Evolutionary conservation across 495 filamentous ascomycete species (phyloP).

Genomic region (Barbatosphaeria neglecta): DNA sequence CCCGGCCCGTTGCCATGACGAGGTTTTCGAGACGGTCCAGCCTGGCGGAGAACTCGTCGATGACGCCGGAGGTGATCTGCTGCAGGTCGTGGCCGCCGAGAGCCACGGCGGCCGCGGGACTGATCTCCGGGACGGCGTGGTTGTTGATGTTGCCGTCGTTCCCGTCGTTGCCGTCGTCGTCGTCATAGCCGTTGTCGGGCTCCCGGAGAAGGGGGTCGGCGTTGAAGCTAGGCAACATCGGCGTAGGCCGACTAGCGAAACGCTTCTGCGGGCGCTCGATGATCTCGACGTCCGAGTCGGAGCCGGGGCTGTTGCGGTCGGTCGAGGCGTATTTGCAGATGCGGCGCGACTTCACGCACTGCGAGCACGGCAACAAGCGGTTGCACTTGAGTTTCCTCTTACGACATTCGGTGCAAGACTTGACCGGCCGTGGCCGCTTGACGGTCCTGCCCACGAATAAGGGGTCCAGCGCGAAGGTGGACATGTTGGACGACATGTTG

Average conservation of each 20-base stretch:
- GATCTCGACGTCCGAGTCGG: constrained; percentile 23
- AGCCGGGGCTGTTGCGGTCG: constrained; percentile 16
- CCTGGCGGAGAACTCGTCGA: constrained; percentile 19
- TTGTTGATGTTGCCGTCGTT: no score
- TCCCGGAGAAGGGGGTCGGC: no score
- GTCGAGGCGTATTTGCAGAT: constrained; percentile 22
- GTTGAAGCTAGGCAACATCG: neutral
- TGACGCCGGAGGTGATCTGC: constrained; percentile 5
- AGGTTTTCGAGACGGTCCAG: constrained; percentile 23
- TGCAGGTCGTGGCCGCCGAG: neutral
- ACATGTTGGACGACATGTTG: neutral
- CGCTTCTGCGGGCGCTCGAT: constrained; percentile 20
- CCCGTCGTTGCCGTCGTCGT: no score
- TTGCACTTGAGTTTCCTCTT: constrained; percentile 50
- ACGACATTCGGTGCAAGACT: constrained; percentile 36
- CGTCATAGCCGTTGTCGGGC: no score
- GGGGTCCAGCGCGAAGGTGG: constrained; percentile 1
- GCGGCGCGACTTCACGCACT: constrained; percentile 41
- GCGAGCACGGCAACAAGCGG: constrained; percentile 42
- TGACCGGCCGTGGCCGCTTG: constrained; percentile 31
- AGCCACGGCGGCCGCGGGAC: neutral
- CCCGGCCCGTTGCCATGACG: constrained; percentile 12
- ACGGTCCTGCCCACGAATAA: constrained; percentile 12
- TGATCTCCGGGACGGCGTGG: no score
- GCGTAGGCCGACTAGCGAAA: neutral